A percentile compares a stretch with the other conserved stretches of the same genome.
Conservation (phyloP, 495 filamentous ascomycete genomes). For the Aspergillus coremiiformis region DNA sequence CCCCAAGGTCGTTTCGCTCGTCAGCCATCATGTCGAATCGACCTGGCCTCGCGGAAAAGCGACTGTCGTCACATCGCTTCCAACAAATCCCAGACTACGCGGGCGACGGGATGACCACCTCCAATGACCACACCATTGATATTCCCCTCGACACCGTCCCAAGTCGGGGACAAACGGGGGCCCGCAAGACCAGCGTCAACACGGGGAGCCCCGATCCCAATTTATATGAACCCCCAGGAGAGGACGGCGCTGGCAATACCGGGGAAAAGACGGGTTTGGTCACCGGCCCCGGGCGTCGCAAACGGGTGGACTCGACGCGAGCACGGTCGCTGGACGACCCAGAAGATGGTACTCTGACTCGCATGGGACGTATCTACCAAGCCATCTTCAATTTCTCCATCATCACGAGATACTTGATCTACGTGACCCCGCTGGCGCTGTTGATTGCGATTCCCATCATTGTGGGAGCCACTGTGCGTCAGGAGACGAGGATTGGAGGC, state of each 20-base stretch:
- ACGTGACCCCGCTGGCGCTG: constrained; percentile 69
- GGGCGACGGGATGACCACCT: constrained; percentile 35
- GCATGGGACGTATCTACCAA: constrained; percentile 81
- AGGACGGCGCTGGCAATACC: neutral
- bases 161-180: constrained; percentile 38
- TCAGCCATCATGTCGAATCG: constrained; percentile 25
- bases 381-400: constrained; percentile 79
- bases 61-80: constrained; percentile 39
- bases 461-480: constrained; percentile 52
- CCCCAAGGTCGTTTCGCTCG: neutral
- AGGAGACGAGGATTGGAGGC: constrained; percentile 49
- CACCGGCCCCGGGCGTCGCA: constrained; percentile 33
- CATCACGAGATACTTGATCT: constrained; percentile 81
- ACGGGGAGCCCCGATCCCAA: constrained; percentile 11
- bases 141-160: constrained; percentile 46
- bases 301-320: constrained; percentile 49
- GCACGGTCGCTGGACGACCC: constrained; percentile 40
- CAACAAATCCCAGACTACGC: constrained; percentile 38
- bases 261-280: constrained; percentile 50
- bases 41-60: constrained; percentile 30
- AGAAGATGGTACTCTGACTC: constrained; percentile 59
- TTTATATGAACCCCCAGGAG: constrained; percentile 12
- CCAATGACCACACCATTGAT: constrained; percentile 53
- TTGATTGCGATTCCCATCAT: constrained; percentile 77
- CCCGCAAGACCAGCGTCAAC: constrained; percentile 32